These are phyloP conservation scores for Auriscalpium microsporum DNA, from an alignment of 768 basidiomycete species.

Conservation along the genomic window DNA sequence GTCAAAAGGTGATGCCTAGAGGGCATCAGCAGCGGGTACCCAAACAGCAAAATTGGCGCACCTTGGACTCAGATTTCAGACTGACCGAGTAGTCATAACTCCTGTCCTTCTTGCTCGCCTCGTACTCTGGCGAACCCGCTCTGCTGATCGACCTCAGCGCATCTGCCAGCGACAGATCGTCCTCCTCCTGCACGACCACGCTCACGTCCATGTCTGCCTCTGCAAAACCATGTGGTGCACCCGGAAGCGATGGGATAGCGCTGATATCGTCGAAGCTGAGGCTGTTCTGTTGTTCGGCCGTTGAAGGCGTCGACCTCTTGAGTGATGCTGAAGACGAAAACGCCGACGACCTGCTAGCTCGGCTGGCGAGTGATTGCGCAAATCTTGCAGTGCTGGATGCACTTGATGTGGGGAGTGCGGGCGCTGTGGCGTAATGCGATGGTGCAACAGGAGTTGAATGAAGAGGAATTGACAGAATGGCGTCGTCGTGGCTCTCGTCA, in stretches of 20 bases:
- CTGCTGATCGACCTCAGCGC: conserved; percentile 50
- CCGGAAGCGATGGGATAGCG: conserved; percentile 46
- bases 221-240: conserved; percentile 21
- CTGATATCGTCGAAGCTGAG: conserved; percentile 49
- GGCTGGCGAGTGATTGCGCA: conserved; percentile 43
- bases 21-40: neutral
- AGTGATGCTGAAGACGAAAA: conserved; percentile 14
- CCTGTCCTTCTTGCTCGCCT: conserved; percentile 34
- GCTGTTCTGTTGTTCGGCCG: neutral
- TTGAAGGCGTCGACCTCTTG: conserved; percentile 1
- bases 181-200: conserved; percentile 31
- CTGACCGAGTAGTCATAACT: conserved; percentile 54
- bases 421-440: conserved; percentile 41
- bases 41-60: conserved; percentile 14
- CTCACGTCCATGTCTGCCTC: conserved; percentile 2
- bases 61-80: conserved; percentile 55
- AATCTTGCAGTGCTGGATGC: conserved; percentile 42
- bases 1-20: conserved; percentile 51
- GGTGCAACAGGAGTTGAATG: conserved; percentile 58
- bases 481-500: conserved; percentile 31
- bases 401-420: conserved; percentile 42
- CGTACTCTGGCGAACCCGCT: conserved; percentile 38
- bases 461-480: conserved; percentile 40
- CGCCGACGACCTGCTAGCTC: conserved; percentile 31
- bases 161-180: conserved; percentile 43